Conservation (phyloP, 2,329 filamentous ascomycete genomes). For the Pseudonectria foliicola region DNA sequence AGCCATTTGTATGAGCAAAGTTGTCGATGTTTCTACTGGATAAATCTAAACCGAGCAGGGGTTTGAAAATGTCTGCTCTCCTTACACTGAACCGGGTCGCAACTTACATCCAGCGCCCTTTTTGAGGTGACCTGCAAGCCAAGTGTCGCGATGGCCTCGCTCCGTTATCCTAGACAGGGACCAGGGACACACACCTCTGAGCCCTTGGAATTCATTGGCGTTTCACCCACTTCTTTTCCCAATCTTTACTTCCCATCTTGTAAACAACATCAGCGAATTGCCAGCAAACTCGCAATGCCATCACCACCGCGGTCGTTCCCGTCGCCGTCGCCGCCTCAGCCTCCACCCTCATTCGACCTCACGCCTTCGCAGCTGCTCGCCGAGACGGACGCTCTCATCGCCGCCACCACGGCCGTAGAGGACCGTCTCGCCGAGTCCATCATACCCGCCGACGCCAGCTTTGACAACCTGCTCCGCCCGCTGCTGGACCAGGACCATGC, state of each 20-base stretch:
- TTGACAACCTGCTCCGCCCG: conserved; percentile 13
- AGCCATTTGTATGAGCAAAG: no score
- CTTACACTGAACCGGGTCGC: no score
- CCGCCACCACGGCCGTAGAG: conserved; percentile 11
- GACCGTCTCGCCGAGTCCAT: conserved; percentile 13
- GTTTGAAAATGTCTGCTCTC: no score
- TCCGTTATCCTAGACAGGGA: no score
- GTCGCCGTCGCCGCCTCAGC: conserved; percentile 12
- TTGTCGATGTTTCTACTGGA: no score
- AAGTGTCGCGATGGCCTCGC: no score
- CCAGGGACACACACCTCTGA: no score
- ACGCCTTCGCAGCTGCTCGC: conserved; percentile 10
- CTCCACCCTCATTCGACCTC: conserved; percentile 14
- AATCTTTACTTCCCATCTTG: neutral
- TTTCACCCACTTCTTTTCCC: neutral
- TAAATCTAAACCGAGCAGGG: no score
- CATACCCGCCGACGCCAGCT: conserved; percentile 14
- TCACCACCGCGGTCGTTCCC: neutral
- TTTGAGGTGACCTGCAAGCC: no score
- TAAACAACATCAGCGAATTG: neutral
- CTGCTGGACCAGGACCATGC: conserved; percentile 17
- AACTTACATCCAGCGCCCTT: no score
- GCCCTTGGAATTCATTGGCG: no score
- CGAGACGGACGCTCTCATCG: conserved; percentile 28
- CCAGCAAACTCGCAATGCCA: conserved; percentile 8